Percentiles rank a stretch among this genome's conserved stretches.
Conservation (phyloP, 257 asterid species). For the Primulina tabacum region DNA sequence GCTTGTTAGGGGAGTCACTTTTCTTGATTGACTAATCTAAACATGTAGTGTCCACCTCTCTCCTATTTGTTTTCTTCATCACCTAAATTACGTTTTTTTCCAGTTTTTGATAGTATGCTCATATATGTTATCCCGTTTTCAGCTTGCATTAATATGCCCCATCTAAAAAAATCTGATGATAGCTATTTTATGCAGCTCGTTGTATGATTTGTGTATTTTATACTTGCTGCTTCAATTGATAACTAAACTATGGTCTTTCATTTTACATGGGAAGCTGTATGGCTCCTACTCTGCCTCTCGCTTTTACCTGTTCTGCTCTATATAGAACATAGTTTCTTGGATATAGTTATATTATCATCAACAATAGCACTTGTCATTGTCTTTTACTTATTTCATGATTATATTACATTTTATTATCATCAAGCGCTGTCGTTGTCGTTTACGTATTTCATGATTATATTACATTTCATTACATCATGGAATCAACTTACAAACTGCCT, state of each 20-base stretch:
- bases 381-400: neutral
- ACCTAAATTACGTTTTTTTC: neutral
- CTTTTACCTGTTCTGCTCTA: constrained; percentile 3
- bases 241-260: neutral
- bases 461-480: constrained; percentile 7
- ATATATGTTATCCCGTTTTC: neutral
- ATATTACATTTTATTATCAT: neutral
- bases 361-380: constrained; percentile 8
- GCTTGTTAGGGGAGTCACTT: constrained; percentile 13
- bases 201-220: neutral
- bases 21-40: constrained; percentile 7
- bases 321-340: neutral
- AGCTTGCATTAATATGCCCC: constrained; percentile 9
- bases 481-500: constrained; percentile 18
- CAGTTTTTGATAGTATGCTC: neutral
- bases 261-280: neutral
- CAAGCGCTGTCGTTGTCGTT: constrained; percentile 6
- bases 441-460: constrained; percentile 1
- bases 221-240: constrained; percentile 9
- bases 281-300: constrained; percentile 5
- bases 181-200: neutral
- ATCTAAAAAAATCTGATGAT: constrained; percentile 8
- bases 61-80: neutral
- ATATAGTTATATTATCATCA: neutral
- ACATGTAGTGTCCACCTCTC: no score